A percentile compares a stretch with the other conserved stretches of the same genome.
Conservation (phyloP, 2,329 filamentous ascomycete genomes). For the Colletotrichum lindemuthianum region DNA sequence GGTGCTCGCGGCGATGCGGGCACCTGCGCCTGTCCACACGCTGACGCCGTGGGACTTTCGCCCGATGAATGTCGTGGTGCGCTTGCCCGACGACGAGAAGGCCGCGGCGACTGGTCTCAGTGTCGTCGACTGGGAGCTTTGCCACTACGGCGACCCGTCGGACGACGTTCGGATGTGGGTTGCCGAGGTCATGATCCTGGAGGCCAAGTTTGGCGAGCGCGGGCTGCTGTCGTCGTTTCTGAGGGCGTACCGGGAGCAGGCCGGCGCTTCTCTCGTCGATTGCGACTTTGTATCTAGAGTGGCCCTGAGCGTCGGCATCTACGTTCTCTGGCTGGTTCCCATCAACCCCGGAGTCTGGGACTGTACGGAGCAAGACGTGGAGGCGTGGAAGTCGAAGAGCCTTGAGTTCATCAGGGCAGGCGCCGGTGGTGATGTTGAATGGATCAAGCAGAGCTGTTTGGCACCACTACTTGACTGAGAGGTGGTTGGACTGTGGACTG, state of each 20-base stretch:
- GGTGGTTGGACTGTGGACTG: too few species aligned
- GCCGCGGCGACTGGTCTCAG: not conserved
- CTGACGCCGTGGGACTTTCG: constrained; percentile 12
- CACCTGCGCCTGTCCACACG: not conserved
- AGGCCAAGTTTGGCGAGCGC: not conserved
- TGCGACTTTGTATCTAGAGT: not conserved
- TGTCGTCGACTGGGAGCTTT: constrained; percentile 8
- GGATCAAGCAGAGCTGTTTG: not conserved
- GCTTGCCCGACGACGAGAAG: not conserved
- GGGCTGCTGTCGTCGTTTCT: constrained; percentile 6
- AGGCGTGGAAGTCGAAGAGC: not conserved
- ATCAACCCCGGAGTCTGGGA: constrained; percentile 1
- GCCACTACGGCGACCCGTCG: not conserved
- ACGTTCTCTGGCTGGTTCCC: not conserved
- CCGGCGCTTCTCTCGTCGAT: not conserved
- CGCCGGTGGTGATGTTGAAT: not conserved
- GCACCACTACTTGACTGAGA: not conserved
- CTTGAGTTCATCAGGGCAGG: constrained; percentile 3
- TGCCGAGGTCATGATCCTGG: not conserved
- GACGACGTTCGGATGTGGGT: constrained; percentile 10
- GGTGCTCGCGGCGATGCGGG: not conserved
- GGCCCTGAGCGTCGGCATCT: not conserved
- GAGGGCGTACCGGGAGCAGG: not conserved
- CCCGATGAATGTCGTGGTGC: not conserved
- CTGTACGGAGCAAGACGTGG: not conserved